Evolutionary conservation across 495 filamentous ascomycete species (phyloP), one percentile per base, ranked within the genome.

Genomic region (Neurospora discreta): DNA sequence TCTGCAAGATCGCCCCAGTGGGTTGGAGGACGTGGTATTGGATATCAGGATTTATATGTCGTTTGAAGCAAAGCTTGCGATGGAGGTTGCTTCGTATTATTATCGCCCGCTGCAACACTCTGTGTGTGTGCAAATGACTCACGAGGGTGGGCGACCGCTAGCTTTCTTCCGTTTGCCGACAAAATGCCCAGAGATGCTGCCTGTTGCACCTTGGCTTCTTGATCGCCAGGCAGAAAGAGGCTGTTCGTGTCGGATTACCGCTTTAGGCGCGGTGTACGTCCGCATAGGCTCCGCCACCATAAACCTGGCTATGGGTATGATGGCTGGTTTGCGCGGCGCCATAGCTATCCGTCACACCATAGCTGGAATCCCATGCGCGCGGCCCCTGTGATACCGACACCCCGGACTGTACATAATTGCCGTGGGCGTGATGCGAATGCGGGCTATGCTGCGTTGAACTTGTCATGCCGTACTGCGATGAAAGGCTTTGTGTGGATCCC

Each of bases 261-360:
- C 68, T 69, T 74, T 81, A 84, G 70, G 82, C 80, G 72, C 83
- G 81, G 43, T 82, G 80, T 6, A 75, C 75, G 38, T 82, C 81
- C 46, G 79, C 80, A 71, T 85, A 85, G 8, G 78, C 72, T 43
- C 80, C 76, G 42, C 77, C 72, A 39, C 81, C 80, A 68, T 84
- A 85, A 68, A 83, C 81, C 74, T 81, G 79, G 70, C 77, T 73
- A 23, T 79, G 77, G 26, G 77, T 67, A 46, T 81, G 82, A 46
- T 81, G 82, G 67, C 80, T 77, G 52, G 76, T 69, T 10, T 75
- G 73, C 1, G 81, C 73, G 73, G 74, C 74, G 5, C 80, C 30
- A 30, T 84, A 84, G 71, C 74, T 73, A 8, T 83, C 78, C 30
- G 79, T 67, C 10, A 79, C 75, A 20, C 81, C 74, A 69, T 84